Conservation (phyloP, 257 asterid genomes). For the Forsythia viridissima region DNA sequence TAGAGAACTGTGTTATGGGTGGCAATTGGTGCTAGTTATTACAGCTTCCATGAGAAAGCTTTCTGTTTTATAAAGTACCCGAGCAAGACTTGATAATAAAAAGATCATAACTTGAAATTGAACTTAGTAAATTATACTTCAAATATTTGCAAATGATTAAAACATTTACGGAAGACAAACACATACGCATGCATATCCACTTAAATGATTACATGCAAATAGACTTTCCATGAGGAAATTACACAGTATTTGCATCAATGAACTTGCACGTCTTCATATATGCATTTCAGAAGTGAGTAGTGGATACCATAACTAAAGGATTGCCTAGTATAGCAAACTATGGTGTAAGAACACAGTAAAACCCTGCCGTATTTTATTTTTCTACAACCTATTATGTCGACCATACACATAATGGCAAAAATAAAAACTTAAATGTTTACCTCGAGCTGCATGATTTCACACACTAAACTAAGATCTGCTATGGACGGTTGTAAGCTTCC, state of each 20-base stretch:
- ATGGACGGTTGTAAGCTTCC: slow-evolving; percentile 84
- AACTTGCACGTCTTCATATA: neutral
- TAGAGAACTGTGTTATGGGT: neutral
- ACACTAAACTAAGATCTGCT: slow-evolving; percentile 85
- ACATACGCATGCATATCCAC: too few relatives aligned
- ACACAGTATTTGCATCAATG: neutral
- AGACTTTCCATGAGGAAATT: neutral
- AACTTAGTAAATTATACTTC: too few relatives aligned
- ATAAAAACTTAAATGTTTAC: slow-evolving; percentile 34
- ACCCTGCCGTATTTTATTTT: neutral
- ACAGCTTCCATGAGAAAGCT: neutral
- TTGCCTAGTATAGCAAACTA: neutral
- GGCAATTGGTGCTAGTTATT: neutral
- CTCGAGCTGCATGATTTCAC: slow-evolving; percentile 92
- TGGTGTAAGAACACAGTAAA: neutral
- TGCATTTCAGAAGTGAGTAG: neutral
- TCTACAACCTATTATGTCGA: neutral
- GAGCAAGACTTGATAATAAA: too few relatives aligned
- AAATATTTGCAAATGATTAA: too few relatives aligned
- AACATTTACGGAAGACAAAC: too few relatives aligned
- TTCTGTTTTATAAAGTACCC: neutral
- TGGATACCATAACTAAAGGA: neutral
- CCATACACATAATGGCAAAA: slow-evolving; percentile 1
- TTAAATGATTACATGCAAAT: too few relatives aligned
- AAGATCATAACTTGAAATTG: too few relatives aligned